Base-by-base conservation (phyloP, 768 basidiomycete genomes). In the Psilocybe tampanensis region DNA sequence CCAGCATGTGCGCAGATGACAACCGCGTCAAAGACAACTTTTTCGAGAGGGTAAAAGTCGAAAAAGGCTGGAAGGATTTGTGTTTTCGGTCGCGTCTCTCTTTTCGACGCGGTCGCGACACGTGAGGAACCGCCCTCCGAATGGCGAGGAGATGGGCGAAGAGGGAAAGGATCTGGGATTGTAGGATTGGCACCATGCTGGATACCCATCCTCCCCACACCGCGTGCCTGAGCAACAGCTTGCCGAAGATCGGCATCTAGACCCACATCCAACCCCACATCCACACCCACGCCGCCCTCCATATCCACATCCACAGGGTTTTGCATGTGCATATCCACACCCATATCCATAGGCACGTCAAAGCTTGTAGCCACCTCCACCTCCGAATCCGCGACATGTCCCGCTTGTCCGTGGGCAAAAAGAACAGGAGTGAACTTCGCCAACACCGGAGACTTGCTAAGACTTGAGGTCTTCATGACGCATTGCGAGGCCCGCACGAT, bases 11-110 rank as follows among this genome's bases (percentile, higher is more conserved):
- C 86, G 60, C 85, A 86, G 17, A 68, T 57, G 13, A 89, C 80
- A 4, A 83, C 80, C 0, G 91, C 85, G 60, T 89, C 87, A 63
- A 88, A 84, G 18, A 92, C 69, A 13, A 83, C 74, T 58, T 86
- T 80, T 15, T 80, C 78, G 48, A 88, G 80, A 2, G 86, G 78
- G 36, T 61, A 64, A 33, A 66, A 22, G 70, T 73, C 60, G 55
- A 66, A 54, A 23, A 64, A 54, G 39, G 61, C 39, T 36, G 68
- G 58, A 42, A 60, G 19, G 48, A 54, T 43, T 50, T 26, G 24
- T n/a, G n/a, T 5, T 13, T 13, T 39, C 15, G 36, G 6, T 39
- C 36, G 36, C 36, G n/a, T 5, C 4, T 15, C 6, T 29, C 9
- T 29, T 29, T 29, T 4, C 9, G 29, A 29, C 29, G 29, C 29